Evolutionary conservation across 768 basidiomycete species (phyloP), one percentile per base, ranked within the genome.

Genomic region (Russula olivacea): DNA sequence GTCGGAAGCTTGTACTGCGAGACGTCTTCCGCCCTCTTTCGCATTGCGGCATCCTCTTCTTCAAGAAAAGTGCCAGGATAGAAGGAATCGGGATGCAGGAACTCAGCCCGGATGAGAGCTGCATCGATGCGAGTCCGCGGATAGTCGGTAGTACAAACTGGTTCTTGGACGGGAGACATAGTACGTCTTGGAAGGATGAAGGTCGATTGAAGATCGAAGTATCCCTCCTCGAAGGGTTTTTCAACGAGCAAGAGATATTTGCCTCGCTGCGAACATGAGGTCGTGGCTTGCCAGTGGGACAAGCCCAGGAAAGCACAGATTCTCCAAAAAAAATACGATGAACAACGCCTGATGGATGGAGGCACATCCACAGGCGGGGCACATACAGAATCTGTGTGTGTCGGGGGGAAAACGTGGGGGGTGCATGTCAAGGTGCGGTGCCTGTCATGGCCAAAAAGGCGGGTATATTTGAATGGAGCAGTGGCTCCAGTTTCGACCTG

Each of bases 1-100:
- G 38, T 63, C 25, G 52, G 53, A 30, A 63, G 62, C 38, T 63
- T 63, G 47, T 41, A n/a, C 52, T 63, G 58, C 28, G 30, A n/a
- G 17, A 55, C 12, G 14, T 25, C 25, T 38, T 63, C 62, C 4
- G 53, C 47, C 38, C 32, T 63, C 30, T 41, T 55, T 11, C 28
- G 55, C 36, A 52, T 49, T 23, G 21, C 6, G 12, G 28, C 4
- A 17, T 51, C 23, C 36, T 32, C 62, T 4, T 58, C 61, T 17
- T 62, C 55, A 6, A 34, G 2, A 25, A 9, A 23, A 30, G 23
- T 21, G 23, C 23, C 17, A 43, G 15, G 15, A 25, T 10, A 15
- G 15, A 57, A n/a, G 9, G 54, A 5, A 30, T 56, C n/a, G 7
- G 32, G 19, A n/a, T 40, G 28, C 32, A 52, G 30, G 34, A 50